Evolutionary conservation across 441 rosid genomes (phyloP).

Genomic region (Pelargonium australe): DNA sequence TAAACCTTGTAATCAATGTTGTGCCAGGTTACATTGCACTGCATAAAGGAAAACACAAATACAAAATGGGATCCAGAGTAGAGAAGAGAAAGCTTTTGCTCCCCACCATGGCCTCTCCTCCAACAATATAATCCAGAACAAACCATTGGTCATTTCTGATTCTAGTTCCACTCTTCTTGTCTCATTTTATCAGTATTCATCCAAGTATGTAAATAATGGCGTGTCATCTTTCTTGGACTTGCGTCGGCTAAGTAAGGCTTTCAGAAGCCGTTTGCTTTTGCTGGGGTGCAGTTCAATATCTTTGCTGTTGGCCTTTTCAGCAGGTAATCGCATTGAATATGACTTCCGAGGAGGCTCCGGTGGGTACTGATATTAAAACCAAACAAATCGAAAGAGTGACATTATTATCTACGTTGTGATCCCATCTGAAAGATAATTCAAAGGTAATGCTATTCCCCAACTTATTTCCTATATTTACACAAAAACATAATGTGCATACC

Average conservation of each 20-base stretch:
- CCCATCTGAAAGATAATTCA: background rate
- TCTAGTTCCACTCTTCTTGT: background rate
- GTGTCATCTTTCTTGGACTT: constrained; percentile 86
- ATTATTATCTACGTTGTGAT: no score
- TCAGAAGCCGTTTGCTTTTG: constrained; percentile 83
- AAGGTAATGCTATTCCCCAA: background rate
- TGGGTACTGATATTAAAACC: constrained; percentile 46
- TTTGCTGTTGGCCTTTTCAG: constrained; percentile 47
- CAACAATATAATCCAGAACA: no score
- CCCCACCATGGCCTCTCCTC: no score
- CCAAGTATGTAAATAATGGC: constrained; percentile 69
- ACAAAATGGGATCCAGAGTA: background rate
- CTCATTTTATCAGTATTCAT: constrained; percentile 53
- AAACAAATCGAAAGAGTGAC: background rate
- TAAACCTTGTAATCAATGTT: background rate
- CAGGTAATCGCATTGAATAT: constrained; percentile 47
- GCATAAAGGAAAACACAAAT: background rate
- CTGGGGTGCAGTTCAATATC: constrained; percentile 60
- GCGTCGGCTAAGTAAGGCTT: constrained; percentile 83
- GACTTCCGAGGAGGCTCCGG: constrained; percentile 70
- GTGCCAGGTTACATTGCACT: background rate
- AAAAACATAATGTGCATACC: constrained; percentile 33
- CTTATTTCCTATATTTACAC: background rate
- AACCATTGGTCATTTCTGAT: background rate
- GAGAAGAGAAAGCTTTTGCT: no score